phyloP scores from a whole-genome alignment of 306 rosid species.

The Cicer bijugum region DNA sequence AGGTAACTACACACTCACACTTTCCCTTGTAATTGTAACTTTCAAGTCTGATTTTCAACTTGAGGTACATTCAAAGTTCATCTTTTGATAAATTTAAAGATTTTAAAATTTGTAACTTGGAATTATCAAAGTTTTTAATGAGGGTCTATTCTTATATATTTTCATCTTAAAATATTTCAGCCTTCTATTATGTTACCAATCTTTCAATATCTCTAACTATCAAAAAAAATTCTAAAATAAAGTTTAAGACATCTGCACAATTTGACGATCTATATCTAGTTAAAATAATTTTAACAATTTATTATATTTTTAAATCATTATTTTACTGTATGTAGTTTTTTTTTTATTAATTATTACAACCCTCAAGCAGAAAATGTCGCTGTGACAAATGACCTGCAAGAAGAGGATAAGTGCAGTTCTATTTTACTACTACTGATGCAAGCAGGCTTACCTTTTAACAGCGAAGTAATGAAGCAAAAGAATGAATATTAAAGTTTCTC shows the following conservation, averaged over 20 bases:
- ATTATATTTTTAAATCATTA: neutral
- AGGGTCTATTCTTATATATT: neutral
- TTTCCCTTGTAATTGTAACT: no score
- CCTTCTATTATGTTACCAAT: neutral
- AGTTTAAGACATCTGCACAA: neutral
- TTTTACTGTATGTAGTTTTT: neutral
- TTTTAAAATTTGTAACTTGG: no score
- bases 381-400: neutral
- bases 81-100: no score
- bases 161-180: neutral
- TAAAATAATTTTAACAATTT: neutral
- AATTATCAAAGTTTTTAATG: no score
- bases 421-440: constrained; percentile 29
- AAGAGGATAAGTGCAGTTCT: constrained; percentile 1
- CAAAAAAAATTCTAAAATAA: neutral
- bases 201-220: constrained; percentile 4
- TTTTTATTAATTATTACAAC: neutral
- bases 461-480: constrained; percentile 78
- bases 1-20: no score
- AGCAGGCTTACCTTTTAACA: constrained; percentile 59
- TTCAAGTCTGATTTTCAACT: no score
- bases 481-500: constrained; percentile 61
- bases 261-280: neutral
- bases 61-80: no score
- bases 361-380: neutral